Evolutionary conservation across 768 basidiomycete species (phyloP), one percentile per base, ranked within the genome.

Genomic region (Leccinum subgranulosum): DNA sequence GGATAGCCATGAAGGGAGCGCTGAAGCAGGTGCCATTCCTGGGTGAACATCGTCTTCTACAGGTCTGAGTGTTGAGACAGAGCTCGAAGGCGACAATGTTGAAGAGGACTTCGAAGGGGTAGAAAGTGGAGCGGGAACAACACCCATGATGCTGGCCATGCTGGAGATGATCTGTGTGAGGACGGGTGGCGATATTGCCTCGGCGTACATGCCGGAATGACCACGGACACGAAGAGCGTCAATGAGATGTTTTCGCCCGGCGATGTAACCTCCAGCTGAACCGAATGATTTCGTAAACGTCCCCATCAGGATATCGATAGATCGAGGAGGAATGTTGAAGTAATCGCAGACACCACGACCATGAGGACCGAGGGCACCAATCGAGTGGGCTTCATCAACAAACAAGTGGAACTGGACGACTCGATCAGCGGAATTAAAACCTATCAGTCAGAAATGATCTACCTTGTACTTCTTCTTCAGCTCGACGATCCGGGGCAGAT

Each of bases 221-320:
- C 90, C 90, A 48, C 84, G 81, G 23, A 94, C 66, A 14, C 95
- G 90, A 8, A 99, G 81, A 6, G 85, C 79, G 63, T 93, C 87
- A 61, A 98, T 88, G 59, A 96, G 76, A 2, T 77, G 72, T 66
- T 92, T 94, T 64, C 76, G 84, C 7, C 94, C 95, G 4, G 95
- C 82, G 60, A 99, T 87, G 75, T 98, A 98, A 3, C 97, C 96
- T 48, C 96, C 96, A 0, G 94, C 89, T 1, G 94, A 90, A 54
- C 92, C 93, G 66, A 95, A 95, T 0, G 91, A 92, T 72, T 92
- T 93, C 25, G 96, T 99, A 73, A 99, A 97, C 0, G 97, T 99
- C 50, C 97, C 97, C 97, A 99, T 99, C 60, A 97, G 84, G 60
- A 99, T 81, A 68, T 99, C 97, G 61, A 98, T 82, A 8, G 80